phyloP scores from a whole-genome alignment of 1,284 basidiomycete genomes.

The Termitomyces sp. region DNA sequence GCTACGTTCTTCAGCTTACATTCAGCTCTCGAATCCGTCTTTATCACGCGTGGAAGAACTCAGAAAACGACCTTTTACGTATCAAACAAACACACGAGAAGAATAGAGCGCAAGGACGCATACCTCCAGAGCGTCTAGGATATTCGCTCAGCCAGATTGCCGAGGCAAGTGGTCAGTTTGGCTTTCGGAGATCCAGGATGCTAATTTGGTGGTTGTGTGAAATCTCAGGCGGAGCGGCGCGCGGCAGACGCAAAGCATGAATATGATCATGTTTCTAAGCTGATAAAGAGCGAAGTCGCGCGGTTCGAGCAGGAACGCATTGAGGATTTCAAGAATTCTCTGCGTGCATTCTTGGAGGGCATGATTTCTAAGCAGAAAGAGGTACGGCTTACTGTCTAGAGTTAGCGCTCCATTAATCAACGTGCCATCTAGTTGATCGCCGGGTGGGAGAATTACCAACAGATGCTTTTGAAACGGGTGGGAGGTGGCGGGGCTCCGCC shows the following conservation, averaged over 20 bases:
- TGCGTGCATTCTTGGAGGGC: constrained; percentile 77
- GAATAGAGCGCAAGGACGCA: constrained; percentile 67
- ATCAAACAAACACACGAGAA: constrained; percentile 77
- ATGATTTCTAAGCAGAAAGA: constrained; percentile 82
- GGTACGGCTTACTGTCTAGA: constrained; percentile 36
- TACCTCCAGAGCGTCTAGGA: constrained; percentile 61
- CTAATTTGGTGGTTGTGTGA: neutral
- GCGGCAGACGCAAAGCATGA: constrained; percentile 79
- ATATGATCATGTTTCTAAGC: constrained; percentile 82
- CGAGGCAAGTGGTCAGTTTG: constrained; percentile 49
- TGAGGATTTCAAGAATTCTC: constrained; percentile 77
- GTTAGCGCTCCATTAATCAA: neutral
- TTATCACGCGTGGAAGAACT: constrained; percentile 75
- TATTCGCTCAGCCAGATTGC: constrained; percentile 70
- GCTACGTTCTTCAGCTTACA: constrained; percentile 51
- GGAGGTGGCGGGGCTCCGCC: constrained; percentile 24
- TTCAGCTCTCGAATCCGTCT: constrained; percentile 83
- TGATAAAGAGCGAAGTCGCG: constrained; percentile 90
- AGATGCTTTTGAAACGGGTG: constrained; percentile 50
- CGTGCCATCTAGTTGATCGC: constrained; percentile 46
- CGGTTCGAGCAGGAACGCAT: constrained; percentile 92
- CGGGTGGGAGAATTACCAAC: constrained; percentile 74
- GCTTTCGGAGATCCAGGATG: neutral
- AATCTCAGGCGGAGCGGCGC: constrained; percentile 71
- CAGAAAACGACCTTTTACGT: constrained; percentile 73